phyloP scores from a whole-genome alignment of 23 red algal species.

The Porphyridium purpureum region DNA sequence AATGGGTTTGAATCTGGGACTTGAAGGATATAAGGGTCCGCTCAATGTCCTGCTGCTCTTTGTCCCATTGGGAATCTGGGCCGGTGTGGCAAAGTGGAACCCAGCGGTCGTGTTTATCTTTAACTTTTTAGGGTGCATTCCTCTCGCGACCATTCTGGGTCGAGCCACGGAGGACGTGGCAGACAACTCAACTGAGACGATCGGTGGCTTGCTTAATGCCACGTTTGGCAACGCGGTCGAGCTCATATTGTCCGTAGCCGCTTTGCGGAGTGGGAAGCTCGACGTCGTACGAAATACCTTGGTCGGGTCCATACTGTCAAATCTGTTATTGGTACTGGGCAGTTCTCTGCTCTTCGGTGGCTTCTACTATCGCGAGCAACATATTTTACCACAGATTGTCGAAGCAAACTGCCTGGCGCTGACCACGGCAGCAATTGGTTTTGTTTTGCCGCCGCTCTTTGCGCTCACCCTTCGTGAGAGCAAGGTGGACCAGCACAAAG shows the following conservation, averaged over 20 bases:
- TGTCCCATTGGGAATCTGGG: slow-evolving; percentile 42
- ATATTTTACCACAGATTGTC: slow-evolving; percentile 30
- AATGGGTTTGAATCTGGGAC: slow-evolving; percentile 13
- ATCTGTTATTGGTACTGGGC: slow-evolving; percentile 71
- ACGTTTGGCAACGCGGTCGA: slow-evolving; percentile 97
- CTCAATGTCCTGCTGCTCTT: slow-evolving; percentile 34
- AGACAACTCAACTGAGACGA: slow-evolving; percentile 51
- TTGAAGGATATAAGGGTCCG: slow-evolving; percentile 34
- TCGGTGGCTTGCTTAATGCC: slow-evolving; percentile 73
- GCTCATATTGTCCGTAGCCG: slow-evolving; percentile 61
- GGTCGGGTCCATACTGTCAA: slow-evolving; percentile 70
- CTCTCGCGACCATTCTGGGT: slow-evolving; percentile 65
- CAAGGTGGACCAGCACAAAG: not conserved
- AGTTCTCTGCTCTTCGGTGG: slow-evolving; percentile 73
- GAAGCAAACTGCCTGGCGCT: slow-evolving; percentile 74
- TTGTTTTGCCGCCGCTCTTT: slow-evolving; percentile 68
- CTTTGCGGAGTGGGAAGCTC: slow-evolving; percentile 39
- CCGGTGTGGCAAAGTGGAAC: slow-evolving; percentile 7
- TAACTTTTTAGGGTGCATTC: slow-evolving; percentile 81
- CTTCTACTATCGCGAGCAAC: slow-evolving; percentile 42
- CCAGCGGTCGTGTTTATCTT: slow-evolving; percentile 19
- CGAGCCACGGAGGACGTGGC: slow-evolving; percentile 81
- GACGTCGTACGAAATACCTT: slow-evolving; percentile 67
- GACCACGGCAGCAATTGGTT: slow-evolving; percentile 52
- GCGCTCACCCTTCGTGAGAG: slow-evolving; percentile 1